Conservation (phyloP, 2,329 filamentous ascomycete species). For the Tolypocladium capitatum region DNA sequence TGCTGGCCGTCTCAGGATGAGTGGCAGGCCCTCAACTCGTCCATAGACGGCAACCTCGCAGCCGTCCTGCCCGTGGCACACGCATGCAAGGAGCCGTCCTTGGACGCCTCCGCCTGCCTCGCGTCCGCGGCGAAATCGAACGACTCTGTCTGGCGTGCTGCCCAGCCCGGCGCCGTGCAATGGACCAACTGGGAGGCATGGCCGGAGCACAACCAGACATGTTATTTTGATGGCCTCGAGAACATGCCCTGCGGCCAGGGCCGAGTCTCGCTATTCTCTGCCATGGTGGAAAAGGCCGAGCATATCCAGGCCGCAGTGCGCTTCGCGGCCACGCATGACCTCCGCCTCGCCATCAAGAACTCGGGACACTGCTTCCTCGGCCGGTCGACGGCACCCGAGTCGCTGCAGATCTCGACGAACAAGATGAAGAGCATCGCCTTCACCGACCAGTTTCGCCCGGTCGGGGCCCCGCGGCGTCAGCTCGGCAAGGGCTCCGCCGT, state of each 20-base stretch:
- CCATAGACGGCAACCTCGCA: slow-evolving; percentile 34
- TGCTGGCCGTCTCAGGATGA: slow-evolving; percentile 32
- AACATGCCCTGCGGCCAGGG: slow-evolving; percentile 18
- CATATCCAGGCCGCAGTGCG: slow-evolving; percentile 23
- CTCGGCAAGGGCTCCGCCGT: slow-evolving; percentile 9
- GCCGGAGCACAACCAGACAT: slow-evolving; percentile 19
- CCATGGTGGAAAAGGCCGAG: slow-evolving; percentile 14
- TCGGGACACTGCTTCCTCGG: slow-evolving; percentile 22
- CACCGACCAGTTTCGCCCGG: slow-evolving; percentile 11
- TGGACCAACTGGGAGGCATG: slow-evolving; percentile 25
- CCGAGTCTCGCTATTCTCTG: slow-evolving; percentile 22
- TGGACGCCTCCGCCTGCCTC: slow-evolving; percentile 28
- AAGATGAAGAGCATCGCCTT: slow-evolving; percentile 15
- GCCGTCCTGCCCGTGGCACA: slow-evolving; percentile 35
- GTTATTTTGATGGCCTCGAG: slow-evolving; percentile 17
- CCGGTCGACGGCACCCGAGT: slow-evolving; percentile 17
- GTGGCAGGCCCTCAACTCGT: slow-evolving; percentile 36
- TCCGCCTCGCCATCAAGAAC: slow-evolving; percentile 20
- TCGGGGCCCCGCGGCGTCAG: background rate
- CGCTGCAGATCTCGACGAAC: slow-evolving; percentile 21
- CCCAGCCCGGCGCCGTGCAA: slow-evolving; percentile 20
- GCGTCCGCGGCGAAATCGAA: slow-evolving; percentile 15
- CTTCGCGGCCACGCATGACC: slow-evolving; percentile 19
- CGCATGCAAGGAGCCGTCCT: slow-evolving; percentile 32
- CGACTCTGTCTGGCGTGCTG: slow-evolving; percentile 20